Base-by-base conservation (phyloP, 2,329 filamentous ascomycete species). In the Fusarium ramigenum region DNA sequence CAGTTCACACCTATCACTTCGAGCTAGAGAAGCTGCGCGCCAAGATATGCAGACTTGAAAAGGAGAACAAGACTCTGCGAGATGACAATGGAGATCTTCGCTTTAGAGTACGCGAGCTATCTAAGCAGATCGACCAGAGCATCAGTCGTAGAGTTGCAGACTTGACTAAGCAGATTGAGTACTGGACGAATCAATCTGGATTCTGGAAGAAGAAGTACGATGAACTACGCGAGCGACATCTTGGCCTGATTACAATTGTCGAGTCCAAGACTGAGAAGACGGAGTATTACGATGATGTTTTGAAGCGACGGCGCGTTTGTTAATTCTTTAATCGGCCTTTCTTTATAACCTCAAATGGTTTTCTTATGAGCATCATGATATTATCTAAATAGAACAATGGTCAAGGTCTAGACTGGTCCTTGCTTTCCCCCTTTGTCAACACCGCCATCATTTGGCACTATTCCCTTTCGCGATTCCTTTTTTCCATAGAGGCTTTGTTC, bases 81-180 rank as follows among this genome's bases (percentile, higher is more conserved):
- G 77, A 76, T 5, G 84, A 86, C 43, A 83, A 82, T 60, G 75
- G 77, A 14, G 75, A 78, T 23, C 79, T 87, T 42, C 72, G 77
- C 25, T 76, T 73, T 59, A 75, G 82, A 36, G 62, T 85, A 28
- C 76, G 78, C 39, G 78, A 82, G 59, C 71, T 85, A 3, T 77
- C 80, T 40, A 80, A 79, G 47, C 79, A 83, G 43, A 39, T 81
- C 6, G 79, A 81, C 36, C 75, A 77, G 42, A 79, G 63, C 61
- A 78, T 70, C 74, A 82, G 63, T 66, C 78, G 69, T 19, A 79
- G 82, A 25, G 69, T 83, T 7, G 69, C 78, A 25, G 80, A 83
- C 25, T 67, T 84, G 52, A 73, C 72, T 44, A 72, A 78, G 16
- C 80, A 83, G 47, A 78, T 82, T 15, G 74, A 79, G 7, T 79